Evolutionary conservation across 306 rosid genomes (phyloP).

Genomic region (Casuarina cunninghamiana): DNA sequence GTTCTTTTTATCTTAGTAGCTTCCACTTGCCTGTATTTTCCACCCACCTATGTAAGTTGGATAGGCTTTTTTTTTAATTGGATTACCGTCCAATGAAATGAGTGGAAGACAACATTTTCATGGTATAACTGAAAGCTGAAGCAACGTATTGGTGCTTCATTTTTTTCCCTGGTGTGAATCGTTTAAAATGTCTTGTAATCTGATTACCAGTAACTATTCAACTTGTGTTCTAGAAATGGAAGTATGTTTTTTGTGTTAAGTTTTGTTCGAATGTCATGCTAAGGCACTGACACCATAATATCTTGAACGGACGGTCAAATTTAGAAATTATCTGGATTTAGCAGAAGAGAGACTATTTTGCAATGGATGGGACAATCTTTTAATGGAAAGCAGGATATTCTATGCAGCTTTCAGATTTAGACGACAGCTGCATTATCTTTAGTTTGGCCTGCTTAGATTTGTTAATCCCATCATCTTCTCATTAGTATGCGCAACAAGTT

Average conservation of each 20-base stretch:
- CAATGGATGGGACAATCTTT: not conserved
- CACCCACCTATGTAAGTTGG: not conserved
- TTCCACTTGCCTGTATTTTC: not conserved
- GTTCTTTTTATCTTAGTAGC: not conserved
- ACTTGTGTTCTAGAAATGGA: not conserved
- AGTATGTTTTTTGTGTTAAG: not conserved
- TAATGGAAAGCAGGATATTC: not conserved
- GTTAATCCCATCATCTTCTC: not conserved
- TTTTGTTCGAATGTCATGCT: not conserved
- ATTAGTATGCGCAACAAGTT: not conserved
- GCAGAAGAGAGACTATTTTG: not conserved
- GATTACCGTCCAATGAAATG: not conserved
- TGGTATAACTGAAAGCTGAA: not conserved
- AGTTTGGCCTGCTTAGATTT: not conserved
- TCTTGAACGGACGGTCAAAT: not conserved
- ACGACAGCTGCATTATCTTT: not conserved
- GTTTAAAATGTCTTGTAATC: too few species aligned
- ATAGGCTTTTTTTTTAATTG: not conserved
- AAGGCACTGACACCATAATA: not conserved
- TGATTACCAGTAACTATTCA: not conserved
- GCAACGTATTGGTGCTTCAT: not conserved
- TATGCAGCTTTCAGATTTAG: not conserved
- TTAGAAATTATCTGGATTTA: not conserved
- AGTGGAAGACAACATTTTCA: not conserved
- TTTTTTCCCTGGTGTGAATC: not conserved